Base-by-base conservation (phyloP, 177 flowering plant genomes). In the Vitis hybrid region DNA sequence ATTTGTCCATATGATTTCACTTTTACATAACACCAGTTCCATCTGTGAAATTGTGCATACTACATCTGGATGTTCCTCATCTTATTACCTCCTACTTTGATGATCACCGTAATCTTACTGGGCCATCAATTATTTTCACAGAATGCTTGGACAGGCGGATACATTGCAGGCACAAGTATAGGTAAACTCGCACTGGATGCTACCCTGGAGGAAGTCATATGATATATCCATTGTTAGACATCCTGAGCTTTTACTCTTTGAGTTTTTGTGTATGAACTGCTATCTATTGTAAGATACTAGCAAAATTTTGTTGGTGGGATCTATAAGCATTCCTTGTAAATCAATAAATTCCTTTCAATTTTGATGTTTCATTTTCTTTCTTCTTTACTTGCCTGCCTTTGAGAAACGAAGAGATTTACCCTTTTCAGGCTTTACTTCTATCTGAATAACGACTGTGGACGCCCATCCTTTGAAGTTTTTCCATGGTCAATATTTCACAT, bases 131-230 rank as follows among this genome's bases (percentile, higher is more conserved):
- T 53, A 59, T 68, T 64, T 69, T 65, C 73, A 71, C 89, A 93
- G 97, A 94, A 89, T 83, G 98, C 98, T 48, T 94, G 98, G 98
- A 86, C 97, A 10, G 98, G 98, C 69, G 98, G 97, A 61, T 90
- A 86, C 71, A 94, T 94, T 77, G 98, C 98, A 3, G 98, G 98
- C 59, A 88, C 97, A 51, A 85, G 76, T 57, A 90, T 94, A n/a
- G 97, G 94, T 22, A 75, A 78, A 63, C 77, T 80, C 52, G 89
- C 93, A 3, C 1, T 11, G 10, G 7, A 16, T 19, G 64, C 59
- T 49, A 59, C 31, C 1, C 56, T 12, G 51, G 50, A 45, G 54
- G 12, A 29, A 11, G 45, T 39, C 45, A 39, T 39, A 4, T 39
- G 45, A 39, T 39, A 39, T 39, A 4, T 39, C 45, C 45, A 6